Percentiles rank a stretch among this genome's conserved stretches.
phyloP scores from a whole-genome alignment of 805 yeast genomes.

The Nakazawaea ernobii region DNA sequence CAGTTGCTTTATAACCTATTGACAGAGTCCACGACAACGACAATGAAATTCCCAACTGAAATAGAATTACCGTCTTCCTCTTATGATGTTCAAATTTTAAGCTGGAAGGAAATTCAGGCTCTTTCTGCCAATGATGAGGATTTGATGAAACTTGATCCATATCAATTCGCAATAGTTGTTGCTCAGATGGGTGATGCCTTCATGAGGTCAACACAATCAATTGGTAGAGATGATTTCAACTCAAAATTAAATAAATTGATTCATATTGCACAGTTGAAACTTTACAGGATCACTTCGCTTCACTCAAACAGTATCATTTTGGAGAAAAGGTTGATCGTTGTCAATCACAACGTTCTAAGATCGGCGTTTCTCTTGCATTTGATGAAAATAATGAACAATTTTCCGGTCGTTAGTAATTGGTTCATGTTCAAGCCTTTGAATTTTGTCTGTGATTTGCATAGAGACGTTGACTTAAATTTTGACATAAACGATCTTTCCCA shows the following conservation, averaged over 20 bases:
- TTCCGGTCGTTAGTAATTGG: slow-evolving; percentile 25
- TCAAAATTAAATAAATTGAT: not conserved
- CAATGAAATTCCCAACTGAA: slow-evolving; percentile 24
- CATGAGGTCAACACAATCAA: slow-evolving; percentile 13
- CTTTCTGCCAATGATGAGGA: slow-evolving; percentile 16
- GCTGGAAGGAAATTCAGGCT: not conserved
- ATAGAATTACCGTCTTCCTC: slow-evolving; percentile 26
- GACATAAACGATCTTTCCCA: slow-evolving; percentile 11
- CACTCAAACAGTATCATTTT: slow-evolving; percentile 11
- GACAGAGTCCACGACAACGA: slow-evolving; percentile 31
- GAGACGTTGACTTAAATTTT: slow-evolving; percentile 9
- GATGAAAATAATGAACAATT: slow-evolving; percentile 23
- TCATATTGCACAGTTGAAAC: not conserved
- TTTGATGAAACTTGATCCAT: slow-evolving; percentile 13
- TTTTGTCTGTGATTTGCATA: slow-evolving; percentile 9
- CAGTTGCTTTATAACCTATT: slow-evolving; percentile 26
- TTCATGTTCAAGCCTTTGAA: slow-evolving; percentile 30
- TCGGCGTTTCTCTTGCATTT: slow-evolving; percentile 26
- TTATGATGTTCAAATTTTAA: not conserved
- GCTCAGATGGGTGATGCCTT: slow-evolving; percentile 13
- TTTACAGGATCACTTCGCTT: slow-evolving; percentile 13
- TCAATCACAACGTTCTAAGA: slow-evolving; percentile 29
- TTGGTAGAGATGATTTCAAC: slow-evolving; percentile 11
- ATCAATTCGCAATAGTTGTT: slow-evolving; percentile 15
- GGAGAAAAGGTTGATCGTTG: slow-evolving; percentile 23